A percentile compares a stretch with the other conserved stretches of the same genome.
Evolutionary conservation across 345 rosid species (phyloP).

Genomic region (Microcos paniculata): DNA sequence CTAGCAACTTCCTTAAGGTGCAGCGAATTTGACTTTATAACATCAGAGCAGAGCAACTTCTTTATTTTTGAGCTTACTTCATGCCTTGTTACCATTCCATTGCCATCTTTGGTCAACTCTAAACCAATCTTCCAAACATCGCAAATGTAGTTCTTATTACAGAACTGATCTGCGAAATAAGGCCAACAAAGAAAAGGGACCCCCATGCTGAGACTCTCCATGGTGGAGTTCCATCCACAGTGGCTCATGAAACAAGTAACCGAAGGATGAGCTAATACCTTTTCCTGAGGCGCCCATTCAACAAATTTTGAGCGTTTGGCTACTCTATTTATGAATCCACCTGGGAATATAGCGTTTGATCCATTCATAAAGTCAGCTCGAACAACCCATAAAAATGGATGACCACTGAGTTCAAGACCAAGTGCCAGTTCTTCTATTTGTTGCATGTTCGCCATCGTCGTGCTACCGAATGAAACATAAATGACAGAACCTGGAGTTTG

Average conservation of each 20-base stretch:
- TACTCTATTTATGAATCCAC: conserved; percentile 31
- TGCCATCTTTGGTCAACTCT: conserved; percentile 4
- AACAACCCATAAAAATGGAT: conserved; percentile 39
- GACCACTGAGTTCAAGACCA: conserved; percentile 25
- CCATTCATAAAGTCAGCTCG: conserved; percentile 16
- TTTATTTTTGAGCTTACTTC: conserved; percentile 20
- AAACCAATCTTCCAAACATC: conserved; percentile 32
- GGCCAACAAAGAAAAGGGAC: conserved; percentile 44
- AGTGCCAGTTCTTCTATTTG: conserved; percentile 40
- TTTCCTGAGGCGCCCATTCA: conserved; percentile 36
- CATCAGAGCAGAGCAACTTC: conserved; percentile 4
- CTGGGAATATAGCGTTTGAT: conserved; percentile 11
- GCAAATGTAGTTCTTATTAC: conserved; percentile 29
- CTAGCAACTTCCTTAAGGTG: conserved; percentile 30
- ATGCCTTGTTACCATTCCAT: conserved; percentile 32
- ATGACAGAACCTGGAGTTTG: conserved; percentile 36
- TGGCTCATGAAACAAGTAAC: conserved; percentile 43
- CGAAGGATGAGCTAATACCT: conserved; percentile 32
- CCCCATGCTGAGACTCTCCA: conserved; percentile 38
- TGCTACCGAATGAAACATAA: conserved; percentile 49
- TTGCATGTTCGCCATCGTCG: conserved; percentile 9
- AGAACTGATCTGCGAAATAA: conserved; percentile 30
- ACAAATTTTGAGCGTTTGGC: conserved; percentile 14
- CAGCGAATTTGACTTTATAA: conserved; percentile 17
- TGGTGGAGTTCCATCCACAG: conserved; percentile 43